Percentiles rank a stretch among this genome's conserved stretches.
Conservation (phyloP, 495 filamentous ascomycete species). For the Rhizodiscina lignyota region DNA sequence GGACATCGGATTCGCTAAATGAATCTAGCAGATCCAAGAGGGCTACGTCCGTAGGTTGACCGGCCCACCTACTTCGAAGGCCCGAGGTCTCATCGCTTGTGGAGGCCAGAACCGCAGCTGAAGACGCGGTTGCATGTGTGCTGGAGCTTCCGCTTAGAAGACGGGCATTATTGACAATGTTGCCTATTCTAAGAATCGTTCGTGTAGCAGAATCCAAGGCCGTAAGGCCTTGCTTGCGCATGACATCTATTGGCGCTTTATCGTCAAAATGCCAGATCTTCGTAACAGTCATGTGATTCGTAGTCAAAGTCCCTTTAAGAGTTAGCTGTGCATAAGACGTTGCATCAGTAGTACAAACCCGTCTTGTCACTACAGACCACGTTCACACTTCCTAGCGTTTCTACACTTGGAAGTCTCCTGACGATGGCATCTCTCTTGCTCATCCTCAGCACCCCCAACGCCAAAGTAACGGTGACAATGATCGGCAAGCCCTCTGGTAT, state of each 20-base stretch:
- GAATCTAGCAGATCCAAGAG: slow-evolving; percentile 81
- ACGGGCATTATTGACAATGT: slow-evolving; percentile 90
- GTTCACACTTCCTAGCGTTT: slow-evolving; percentile 94
- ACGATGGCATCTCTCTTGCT: slow-evolving; percentile 87
- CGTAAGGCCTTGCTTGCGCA: slow-evolving; percentile 45
- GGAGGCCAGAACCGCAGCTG: slow-evolving; percentile 61
- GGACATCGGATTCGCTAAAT: slow-evolving; percentile 78
- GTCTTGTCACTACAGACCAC: slow-evolving; percentile 99
- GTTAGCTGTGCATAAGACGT: slow-evolving; percentile 3
- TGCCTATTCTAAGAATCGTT: slow-evolving; percentile 74
- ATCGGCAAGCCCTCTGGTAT: slow-evolving; percentile 96
- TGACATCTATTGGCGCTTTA: slow-evolving; percentile 51
- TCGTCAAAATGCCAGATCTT: slow-evolving; percentile 89
- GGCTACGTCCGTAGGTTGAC: slow-evolving; percentile 93
- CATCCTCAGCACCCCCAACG: slow-evolving; percentile 89
- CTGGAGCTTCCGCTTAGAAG: slow-evolving; percentile 36
- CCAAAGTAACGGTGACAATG: slow-evolving; percentile 93
- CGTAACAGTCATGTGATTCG: slow-evolving; percentile 96
- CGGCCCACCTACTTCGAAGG: slow-evolving; percentile 77
- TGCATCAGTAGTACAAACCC: slow-evolving; percentile 22
- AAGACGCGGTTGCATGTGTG: slow-evolving; percentile 46
- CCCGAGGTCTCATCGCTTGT: slow-evolving; percentile 40
- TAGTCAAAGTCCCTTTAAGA: slow-evolving; percentile 64
- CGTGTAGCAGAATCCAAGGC: slow-evolving; percentile 54
- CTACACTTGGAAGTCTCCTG: slow-evolving; percentile 84